phyloP scores from a whole-genome alignment of 192 early-diverging fungal species.

The Chytriomyces hyalinus region DNA sequence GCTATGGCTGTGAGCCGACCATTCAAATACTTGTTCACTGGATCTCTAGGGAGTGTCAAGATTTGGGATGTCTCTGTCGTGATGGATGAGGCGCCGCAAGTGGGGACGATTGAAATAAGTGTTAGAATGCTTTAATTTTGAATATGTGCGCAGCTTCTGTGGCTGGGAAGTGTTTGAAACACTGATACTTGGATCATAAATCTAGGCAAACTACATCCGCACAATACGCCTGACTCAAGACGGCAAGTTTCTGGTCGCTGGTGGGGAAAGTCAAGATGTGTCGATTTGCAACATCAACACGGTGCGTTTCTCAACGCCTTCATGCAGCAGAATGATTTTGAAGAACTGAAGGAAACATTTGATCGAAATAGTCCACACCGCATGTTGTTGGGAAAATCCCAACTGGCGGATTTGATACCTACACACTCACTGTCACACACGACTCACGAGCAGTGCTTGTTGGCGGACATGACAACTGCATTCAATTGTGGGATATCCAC shows the following conservation, averaged over 20 bases:
- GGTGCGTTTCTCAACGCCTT: background rate
- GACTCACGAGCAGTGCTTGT: constrained; percentile 3
- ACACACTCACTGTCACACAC: constrained; percentile 20
- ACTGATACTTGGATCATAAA: background rate
- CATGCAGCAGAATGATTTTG: background rate
- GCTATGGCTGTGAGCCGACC: constrained; percentile 33
- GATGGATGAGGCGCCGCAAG: constrained; percentile 9
- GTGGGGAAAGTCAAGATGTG: constrained; percentile 32
- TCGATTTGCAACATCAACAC: constrained; percentile 33
- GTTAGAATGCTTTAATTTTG: background rate
- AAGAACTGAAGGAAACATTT: background rate
- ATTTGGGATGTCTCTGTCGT: constrained; percentile 32
- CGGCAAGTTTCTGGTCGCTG: constrained; percentile 32
- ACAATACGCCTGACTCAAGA: constrained; percentile 23
- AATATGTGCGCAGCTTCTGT: too few species aligned
- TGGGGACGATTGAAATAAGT: constrained; percentile 30
- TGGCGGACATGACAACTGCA: constrained; percentile 19
- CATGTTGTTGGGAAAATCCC: constrained; percentile 24
- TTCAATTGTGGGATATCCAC: constrained; percentile 31
- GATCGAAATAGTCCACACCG: background rate
- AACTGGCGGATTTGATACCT: constrained; percentile 20
- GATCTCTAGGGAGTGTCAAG: constrained; percentile 26
- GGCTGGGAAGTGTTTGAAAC: background rate
- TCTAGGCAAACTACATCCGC: constrained; percentile 15
- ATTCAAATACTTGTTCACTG: constrained; percentile 37